A percentile compares a stretch with the other conserved stretches of the same genome.
These are phyloP conservation scores for Maudiozyma saulgeensis DNA, from an alignment of 805 yeast genomes.

Conservation along the genomic window DNA sequence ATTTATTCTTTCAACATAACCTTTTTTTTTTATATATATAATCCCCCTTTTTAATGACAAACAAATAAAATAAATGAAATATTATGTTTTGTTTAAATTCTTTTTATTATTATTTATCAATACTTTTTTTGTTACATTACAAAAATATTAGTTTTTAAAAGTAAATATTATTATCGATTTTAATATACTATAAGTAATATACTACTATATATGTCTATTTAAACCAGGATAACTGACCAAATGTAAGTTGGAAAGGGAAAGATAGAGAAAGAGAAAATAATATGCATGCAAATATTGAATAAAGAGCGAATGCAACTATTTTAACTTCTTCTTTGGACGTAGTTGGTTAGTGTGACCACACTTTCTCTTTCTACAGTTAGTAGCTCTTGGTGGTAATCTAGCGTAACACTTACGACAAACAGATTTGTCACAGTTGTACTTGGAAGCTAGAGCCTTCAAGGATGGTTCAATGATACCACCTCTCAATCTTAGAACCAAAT, in stretches of 20 bases:
- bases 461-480: conserved; percentile 93
- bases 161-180: too few species aligned
- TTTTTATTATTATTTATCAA: too few species aligned
- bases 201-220: too few species aligned
- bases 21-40: neutral
- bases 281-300: conserved; percentile 25
- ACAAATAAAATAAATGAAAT: neutral
- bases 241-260: neutral
- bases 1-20: neutral
- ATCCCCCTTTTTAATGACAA: neutral
- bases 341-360: conserved; percentile 99
- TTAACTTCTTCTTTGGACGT: conserved; percentile 98
- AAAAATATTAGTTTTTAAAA: too few species aligned
- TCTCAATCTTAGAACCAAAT: conserved; percentile 64
- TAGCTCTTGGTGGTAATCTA: conserved; percentile 99
- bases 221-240: neutral
- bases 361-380: conserved; percentile 99
- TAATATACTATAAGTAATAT: too few species aligned
- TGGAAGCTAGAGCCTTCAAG: conserved; percentile 92
- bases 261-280: neutral
- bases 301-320: conserved; percentile 35
- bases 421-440: conserved; percentile 97
- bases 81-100: neutral
- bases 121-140: too few species aligned
- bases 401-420: conserved; percentile 99